Conservation (phyloP, 352 stramenopile species). For the Phytophthora boehmeriae region DNA sequence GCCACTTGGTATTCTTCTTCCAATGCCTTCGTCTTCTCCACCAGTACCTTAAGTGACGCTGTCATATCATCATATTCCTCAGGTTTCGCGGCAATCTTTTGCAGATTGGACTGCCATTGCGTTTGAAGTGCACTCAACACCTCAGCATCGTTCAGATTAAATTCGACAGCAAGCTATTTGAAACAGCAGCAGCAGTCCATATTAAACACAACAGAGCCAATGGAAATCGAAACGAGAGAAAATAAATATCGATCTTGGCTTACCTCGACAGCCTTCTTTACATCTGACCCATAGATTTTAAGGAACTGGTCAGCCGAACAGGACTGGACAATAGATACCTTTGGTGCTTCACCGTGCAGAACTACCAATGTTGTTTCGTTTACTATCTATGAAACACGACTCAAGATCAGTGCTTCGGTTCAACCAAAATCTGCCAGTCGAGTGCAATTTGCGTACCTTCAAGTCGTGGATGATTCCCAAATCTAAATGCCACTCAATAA, state of each 20-base stretch:
- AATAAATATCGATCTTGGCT: background rate
- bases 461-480: slow-evolving; percentile 86
- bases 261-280: slow-evolving; percentile 75
- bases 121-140: slow-evolving; percentile 55
- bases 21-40: slow-evolving; percentile 50
- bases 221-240: no score
- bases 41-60: slow-evolving; percentile 51
- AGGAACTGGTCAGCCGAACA: slow-evolving; percentile 77
- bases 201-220: slow-evolving; percentile 7
- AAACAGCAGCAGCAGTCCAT: background rate
- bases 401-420: background rate
- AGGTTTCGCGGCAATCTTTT: slow-evolving; percentile 23
- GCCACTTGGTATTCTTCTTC: slow-evolving; percentile 54
- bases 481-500: slow-evolving; percentile 89
- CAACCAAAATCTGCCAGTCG: background rate
- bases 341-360: slow-evolving; percentile 74
- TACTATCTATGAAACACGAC: slow-evolving; percentile 48
- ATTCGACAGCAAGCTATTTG: slow-evolving; percentile 72
- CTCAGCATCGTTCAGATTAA: slow-evolving; percentile 67
- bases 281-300: slow-evolving; percentile 64
- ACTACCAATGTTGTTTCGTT: slow-evolving; percentile 72
- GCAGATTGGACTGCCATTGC: slow-evolving; percentile 53
- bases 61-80: slow-evolving; percentile 43
- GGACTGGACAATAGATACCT: slow-evolving; percentile 76
- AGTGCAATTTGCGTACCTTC: slow-evolving; percentile 46